Evolutionary conservation across 768 basidiomycete species (phyloP).

Genomic region (Lentinula sp.): DNA sequence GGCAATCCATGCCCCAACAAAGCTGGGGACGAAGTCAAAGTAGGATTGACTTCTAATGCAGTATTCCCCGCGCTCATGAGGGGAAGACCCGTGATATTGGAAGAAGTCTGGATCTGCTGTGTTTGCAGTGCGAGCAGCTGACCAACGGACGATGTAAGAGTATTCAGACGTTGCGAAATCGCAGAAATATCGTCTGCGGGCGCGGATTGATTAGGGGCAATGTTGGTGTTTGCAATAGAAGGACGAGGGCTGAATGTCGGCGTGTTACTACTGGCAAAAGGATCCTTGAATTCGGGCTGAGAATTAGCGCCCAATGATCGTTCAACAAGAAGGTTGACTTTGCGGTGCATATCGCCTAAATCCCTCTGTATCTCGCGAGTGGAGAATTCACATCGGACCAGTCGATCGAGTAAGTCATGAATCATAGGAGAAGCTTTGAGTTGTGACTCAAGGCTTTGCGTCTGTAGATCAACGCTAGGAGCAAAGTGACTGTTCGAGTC

Average conservation of each 20-base stretch:
- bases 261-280: conserved; percentile 47
- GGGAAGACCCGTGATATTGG: conserved; percentile 33
- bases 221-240: conserved; percentile 60
- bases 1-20: conserved; percentile 57
- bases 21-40: conserved; percentile 29
- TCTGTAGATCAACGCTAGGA: conserved; percentile 37
- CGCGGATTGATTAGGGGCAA: conserved; percentile 66
- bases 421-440: conserved; percentile 72
- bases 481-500: conserved; percentile 67
- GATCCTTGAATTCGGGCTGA: conserved; percentile 80
- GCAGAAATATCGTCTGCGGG: conserved; percentile 67
- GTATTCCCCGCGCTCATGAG: conserved; percentile 31
- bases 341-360: conserved; percentile 67
- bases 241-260: conserved; percentile 42
- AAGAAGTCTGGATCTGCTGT: conserved; percentile 52
- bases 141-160: conserved; percentile 78
- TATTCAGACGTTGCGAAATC: conserved; percentile 74
- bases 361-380: conserved; percentile 71
- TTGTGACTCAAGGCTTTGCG: conserved; percentile 59
- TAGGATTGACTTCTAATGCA: conserved; percentile 40
- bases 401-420: conserved; percentile 69
- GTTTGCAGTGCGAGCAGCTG: conserved; percentile 80
- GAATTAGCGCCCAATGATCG: conserved; percentile 40
- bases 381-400: conserved; percentile 63
- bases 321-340: conserved; percentile 72